A percentile compares a stretch with the other conserved stretches of the same genome.
Conservation (phyloP, 257 asterid genomes). For the Scutellaria barbata region DNA sequence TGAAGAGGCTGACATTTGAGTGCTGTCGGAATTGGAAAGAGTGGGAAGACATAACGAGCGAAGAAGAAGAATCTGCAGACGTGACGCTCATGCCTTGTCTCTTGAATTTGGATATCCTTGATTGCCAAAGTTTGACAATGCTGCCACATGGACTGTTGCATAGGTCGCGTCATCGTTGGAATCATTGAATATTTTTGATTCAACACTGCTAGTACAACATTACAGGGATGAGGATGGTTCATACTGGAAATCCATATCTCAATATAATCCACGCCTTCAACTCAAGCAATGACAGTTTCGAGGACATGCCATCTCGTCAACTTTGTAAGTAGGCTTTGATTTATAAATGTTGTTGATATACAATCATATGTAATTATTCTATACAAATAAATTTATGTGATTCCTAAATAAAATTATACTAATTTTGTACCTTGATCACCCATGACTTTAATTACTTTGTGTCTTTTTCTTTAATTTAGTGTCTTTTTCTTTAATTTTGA, state of each 20-base stretch:
- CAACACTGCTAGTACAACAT: background rate
- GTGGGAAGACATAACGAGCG: conserved; percentile 37
- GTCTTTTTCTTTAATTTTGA: too few species aligned
- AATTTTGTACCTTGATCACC: too few species aligned
- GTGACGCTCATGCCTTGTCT: conserved; percentile 30
- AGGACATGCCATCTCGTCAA: too few species aligned
- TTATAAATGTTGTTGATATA: too few species aligned
- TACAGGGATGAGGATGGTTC: conserved; percentile 14
- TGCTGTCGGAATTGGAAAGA: conserved; percentile 35
- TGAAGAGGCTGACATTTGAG: conserved; percentile 20
- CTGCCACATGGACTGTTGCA: conserved; percentile 30
- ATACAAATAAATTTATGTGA: too few species aligned
- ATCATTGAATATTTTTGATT: background rate
- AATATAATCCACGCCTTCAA: conserved; percentile 9
- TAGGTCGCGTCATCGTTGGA: conserved; percentile 2
- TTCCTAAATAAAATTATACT: too few species aligned
- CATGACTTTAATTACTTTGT: too few species aligned
- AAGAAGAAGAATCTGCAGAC: background rate
- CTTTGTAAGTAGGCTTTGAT: too few species aligned
- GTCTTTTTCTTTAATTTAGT: too few species aligned
- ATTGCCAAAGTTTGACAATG: background rate
- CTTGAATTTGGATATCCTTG: background rate
- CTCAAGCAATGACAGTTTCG: background rate
- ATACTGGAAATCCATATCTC: conserved; percentile 19
- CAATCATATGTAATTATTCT: too few species aligned